These are phyloP conservation scores for Talaromyces liani DNA, from an alignment of 495 filamentous ascomycete genomes.

Conservation along the genomic window DNA sequence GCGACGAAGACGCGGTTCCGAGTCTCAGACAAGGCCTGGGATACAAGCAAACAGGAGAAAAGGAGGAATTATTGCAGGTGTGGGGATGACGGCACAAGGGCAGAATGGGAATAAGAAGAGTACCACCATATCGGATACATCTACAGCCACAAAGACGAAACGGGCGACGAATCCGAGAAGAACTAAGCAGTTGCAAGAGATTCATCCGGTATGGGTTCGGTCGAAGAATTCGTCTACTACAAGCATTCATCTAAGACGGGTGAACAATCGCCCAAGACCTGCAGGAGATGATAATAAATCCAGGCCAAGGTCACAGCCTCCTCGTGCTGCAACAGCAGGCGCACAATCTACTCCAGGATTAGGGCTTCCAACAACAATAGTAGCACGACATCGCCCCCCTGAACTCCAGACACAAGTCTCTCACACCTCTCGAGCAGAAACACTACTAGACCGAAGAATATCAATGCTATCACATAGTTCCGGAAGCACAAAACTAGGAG, in stretches of 20 bases:
- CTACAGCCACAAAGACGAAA: not conserved
- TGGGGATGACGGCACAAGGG: not conserved
- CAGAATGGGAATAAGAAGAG: not conserved
- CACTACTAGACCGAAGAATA: not conserved
- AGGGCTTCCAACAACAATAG: not conserved
- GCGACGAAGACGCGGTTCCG: no score
- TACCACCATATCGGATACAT: no score
- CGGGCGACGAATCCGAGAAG: not conserved
- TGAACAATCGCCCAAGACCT: not conserved
- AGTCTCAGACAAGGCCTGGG: no score
- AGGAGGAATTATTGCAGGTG: not conserved
- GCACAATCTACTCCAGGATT: not conserved
- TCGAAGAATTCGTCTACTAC: conserved; percentile 2
- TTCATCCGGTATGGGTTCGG: conserved; percentile 3
- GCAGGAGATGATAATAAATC: not conserved
- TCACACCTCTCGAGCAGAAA: not conserved
- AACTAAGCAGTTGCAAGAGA: not conserved
- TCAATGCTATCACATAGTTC: conserved; percentile 6
- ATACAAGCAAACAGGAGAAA: not conserved
- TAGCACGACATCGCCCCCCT: not conserved
- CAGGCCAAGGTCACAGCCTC: not conserved
- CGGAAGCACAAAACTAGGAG: conserved; percentile 8
- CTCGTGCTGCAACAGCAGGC: not conserved
- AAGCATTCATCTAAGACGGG: not conserved
- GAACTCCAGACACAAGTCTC: not conserved